Evolutionary conservation across 129 eudicot genomes (phyloP), one percentile per base, ranked within the genome.

Genomic region (Mikania micrantha): DNA sequence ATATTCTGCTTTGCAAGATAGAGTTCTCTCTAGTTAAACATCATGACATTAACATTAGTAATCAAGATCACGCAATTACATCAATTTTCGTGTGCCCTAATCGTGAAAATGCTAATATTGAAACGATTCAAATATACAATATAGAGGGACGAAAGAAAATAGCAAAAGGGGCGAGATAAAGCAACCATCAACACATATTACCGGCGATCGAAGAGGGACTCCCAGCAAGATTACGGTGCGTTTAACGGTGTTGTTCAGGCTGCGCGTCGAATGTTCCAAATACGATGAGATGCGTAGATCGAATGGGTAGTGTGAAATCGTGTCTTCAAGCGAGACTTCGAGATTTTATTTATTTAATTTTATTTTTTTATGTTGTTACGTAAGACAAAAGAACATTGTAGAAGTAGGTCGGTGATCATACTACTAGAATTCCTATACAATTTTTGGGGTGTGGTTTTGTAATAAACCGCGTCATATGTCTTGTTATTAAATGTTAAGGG

Each of bases 251-350:
- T 42, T 35, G 47, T 64, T 64, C 8, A 40, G 48, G 72, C 78
- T 74, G 58, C 66, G 66, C 66, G 47, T 74, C 60, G 67, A 64
- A 17, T 66, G 67, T 74, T 65, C 72, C 25, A 74, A 59, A 64
- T 20, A 74, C 58, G 77, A 36, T 50, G 48, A 20, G 78, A 64
- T 12, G 40, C 7, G 2, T 16, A 22, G 61, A 41, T 36, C 29
- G 59, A 63, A 50, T 11, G 64, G 34, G 16, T n/a, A 50, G 58
- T 39, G 66, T 65, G 72, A 74, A 65, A 64, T 64, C 72, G 66
- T 64, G 71, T 64, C 64, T 64, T 74, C 66, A 64, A 64, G 72
- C 20, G 27, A 29, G 48, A 74, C 78, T 74, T 40, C 2, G n/a
- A 74, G 77, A 53, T 53, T 28, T 74, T 15, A n/a, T n/a, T n/a